Percentiles rank a stretch among this genome's conserved stretches.
These are phyloP conservation scores for Calvatia gigantea DNA, from an alignment of 768 basidiomycete species.

Conservation along the genomic window DNA sequence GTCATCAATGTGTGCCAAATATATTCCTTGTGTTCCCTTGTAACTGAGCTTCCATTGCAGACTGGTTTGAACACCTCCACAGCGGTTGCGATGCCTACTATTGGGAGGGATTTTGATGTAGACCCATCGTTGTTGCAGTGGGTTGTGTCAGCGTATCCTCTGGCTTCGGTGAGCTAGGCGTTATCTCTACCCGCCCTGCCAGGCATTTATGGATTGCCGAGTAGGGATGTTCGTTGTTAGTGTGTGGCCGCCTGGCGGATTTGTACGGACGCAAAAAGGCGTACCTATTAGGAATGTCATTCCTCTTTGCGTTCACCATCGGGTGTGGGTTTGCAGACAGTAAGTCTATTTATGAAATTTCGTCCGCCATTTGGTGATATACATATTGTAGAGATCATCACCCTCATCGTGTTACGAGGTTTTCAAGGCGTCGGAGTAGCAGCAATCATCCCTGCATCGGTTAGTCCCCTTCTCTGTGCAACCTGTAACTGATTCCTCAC, in stretches of 20 bases:
- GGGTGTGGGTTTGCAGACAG: conserved; percentile 61
- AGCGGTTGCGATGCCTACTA: conserved; percentile 48
- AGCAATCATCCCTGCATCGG: conserved; percentile 72
- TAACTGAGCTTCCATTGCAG: conserved; percentile 19
- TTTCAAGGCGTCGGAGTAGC: conserved; percentile 79
- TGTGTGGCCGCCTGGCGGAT: conserved; percentile 77
- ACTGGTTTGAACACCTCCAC: conserved; percentile 42
- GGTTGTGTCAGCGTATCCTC: conserved; percentile 61
- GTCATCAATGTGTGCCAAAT: conserved; percentile 27
- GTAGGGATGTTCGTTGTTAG: conserved; percentile 79
- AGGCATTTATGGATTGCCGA: conserved; percentile 44
- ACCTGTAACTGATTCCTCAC: not conserved
- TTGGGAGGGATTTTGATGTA: conserved; percentile 47
- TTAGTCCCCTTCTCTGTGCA: conserved; percentile 24
- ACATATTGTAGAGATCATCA: conserved; percentile 45
- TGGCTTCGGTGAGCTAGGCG: conserved; percentile 50
- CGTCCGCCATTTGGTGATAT: not conserved
- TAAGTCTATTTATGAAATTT: conserved; percentile 28
- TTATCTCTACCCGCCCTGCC: not conserved
- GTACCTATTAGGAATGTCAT: conserved; percentile 58
- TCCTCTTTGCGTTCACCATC: conserved; percentile 55
- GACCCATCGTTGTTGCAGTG: conserved; percentile 56
- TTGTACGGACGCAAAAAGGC: conserved; percentile 69
- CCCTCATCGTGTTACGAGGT: conserved; percentile 71
- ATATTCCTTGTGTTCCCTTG: no score